Percentiles rank a stretch among this genome's conserved stretches.
Evolutionary conservation across 345 rosid species (phyloP).

Genomic region (Eucalyptus erythrocorys): DNA sequence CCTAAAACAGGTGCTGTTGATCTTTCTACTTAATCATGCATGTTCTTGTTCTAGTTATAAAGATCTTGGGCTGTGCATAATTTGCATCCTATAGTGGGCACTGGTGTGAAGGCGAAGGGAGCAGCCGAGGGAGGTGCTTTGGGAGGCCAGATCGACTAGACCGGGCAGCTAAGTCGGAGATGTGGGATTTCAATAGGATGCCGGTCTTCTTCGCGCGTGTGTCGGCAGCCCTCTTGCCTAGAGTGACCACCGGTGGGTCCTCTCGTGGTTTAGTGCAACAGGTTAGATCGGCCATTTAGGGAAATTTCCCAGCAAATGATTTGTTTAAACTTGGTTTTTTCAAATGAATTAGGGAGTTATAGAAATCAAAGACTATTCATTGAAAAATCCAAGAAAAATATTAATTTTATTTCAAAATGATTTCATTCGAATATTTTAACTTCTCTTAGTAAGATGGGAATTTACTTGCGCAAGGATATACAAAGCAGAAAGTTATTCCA

Average conservation of each 20-base stretch:
- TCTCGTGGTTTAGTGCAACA: constrained; percentile 19
- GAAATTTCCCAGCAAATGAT: no score
- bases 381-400: not conserved
- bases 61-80: no score
- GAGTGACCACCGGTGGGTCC: constrained; percentile 20
- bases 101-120: constrained; percentile 16
- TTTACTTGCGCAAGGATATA: not conserved
- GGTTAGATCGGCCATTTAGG: not conserved
- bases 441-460: not conserved
- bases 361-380: not conserved
- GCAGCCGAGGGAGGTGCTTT: constrained; percentile 23
- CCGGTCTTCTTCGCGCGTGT: not conserved
- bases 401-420: not conserved
- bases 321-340: not conserved
- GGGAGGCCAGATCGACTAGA: constrained; percentile 10
- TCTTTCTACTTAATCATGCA: no score
- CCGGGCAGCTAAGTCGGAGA: constrained; percentile 19
- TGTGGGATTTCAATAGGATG: constrained; percentile 31
- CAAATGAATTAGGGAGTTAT: not conserved
- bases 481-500: not conserved
- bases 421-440: no score
- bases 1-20: no score
- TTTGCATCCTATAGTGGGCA: no score
- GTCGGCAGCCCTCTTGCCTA: constrained; percentile 14
- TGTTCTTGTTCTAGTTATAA: no score